Base-by-base conservation (phyloP, 148 eudicot genomes). In the Arctostaphylos glauca region DNA sequence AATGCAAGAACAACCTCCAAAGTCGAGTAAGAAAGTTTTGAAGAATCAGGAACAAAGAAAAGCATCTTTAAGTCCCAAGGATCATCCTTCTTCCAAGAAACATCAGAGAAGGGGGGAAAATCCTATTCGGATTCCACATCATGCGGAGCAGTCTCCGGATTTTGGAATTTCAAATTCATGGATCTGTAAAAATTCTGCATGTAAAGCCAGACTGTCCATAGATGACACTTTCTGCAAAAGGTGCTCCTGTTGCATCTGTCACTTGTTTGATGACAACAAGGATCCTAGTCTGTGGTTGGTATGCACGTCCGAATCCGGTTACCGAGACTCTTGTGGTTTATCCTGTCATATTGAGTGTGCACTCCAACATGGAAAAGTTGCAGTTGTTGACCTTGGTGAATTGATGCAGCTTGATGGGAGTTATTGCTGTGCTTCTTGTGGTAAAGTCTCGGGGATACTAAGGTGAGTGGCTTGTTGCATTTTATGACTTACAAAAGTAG, bases 341-440 rank as follows among this genome's bases (percentile, higher is more conserved):
- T 93, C 99, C 55, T 92, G 96, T 85, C 99, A 96, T 91, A 86
- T 93, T 81, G 98, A 94, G 86, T 97, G 99, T 90, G 98, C 97
- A 50, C 83, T 92, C 58, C 88, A 83, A 81, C 85, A 59, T 21
- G 85, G 85, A 74, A 96, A 90, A 87, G 92, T 87, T 48, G 99
- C 98, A 53, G 98, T 94, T 77, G 97, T 92, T 83, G 90, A 90
- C 84, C 91, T 87, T 81, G 99, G 93, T 52, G 90, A 89, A 78
- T 80, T 85, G 88, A 89, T 93, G 94, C 89, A 90, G 81, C 88
- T 93, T 79, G 98, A 96, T 86, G 99, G 99, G 62, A 91, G 96
- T 85, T 96, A 92, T 72, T 93, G 95, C 48, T 96, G 99, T 88
- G 92, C 91, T 84, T 90, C 96, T n/a, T 96, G 99, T 78, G 98